Base-by-base conservation (phyloP, 2,329 filamentous ascomycete species). In the Sporothrix globosa region DNA sequence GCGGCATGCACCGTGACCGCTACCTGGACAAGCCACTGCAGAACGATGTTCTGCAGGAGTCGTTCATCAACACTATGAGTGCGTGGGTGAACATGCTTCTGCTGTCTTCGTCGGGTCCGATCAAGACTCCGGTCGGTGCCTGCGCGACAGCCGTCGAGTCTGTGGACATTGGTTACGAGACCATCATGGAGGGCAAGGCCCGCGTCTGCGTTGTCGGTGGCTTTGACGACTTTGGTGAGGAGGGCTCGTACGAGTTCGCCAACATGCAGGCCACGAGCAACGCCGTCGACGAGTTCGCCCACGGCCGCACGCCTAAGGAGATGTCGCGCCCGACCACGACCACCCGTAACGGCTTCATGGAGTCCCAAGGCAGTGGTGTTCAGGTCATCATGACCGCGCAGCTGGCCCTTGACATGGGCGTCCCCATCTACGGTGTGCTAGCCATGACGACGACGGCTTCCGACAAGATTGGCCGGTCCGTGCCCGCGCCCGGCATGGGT, bases 181-280 rank as follows among this genome's bases (percentile, higher is more conserved):
- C 95, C 34, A 99, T 99, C 79, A 90, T 97, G 77, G 95, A 98
- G 81, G 96, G 96, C 82, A 99, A 99, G 86, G 96, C 96, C 72
- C 92, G 94, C 68, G 89, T 99, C 77, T 98, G 95, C 86, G 91
- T 99, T 75, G 96, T 99, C 72, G 96, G 96, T 87, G 96, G 96
- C 75, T 98, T 99, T 78, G 96, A 99, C 83, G 96, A 99, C 83
- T 97, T 99, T 85, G 93, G 96, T 78, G 96, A 99, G 83, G 96
- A 99, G 83, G 96, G 96, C 68, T 99, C 96, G 1, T 99, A 97
- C 78, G 96, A 99, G 82, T 99, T 99, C 80, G 96, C 96, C 85
- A 99, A 99, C 86, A 99, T 99, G 96, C 97, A 97, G 83, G 96
- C 96, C 72, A 99, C 96, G 70, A 97, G 94, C 87, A 99, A 98